Evolutionary conservation across 2,329 filamentous ascomycete species (phyloP), one percentile per base, ranked within the genome.

Genomic region (Ascomycota sp.): DNA sequence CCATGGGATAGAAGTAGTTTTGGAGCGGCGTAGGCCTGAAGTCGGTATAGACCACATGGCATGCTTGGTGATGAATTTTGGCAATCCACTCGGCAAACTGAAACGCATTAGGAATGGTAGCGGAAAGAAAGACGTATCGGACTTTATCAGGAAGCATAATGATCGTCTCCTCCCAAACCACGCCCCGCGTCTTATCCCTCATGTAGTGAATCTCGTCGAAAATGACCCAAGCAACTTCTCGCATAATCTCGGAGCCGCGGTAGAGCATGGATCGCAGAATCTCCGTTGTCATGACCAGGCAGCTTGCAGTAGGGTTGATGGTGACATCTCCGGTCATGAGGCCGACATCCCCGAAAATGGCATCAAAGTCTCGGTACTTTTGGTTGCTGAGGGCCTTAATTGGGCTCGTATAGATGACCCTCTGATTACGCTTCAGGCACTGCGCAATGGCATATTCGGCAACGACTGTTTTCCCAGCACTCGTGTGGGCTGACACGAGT

Each of bases 121-220:
- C 89, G 21, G 91, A 98, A 35, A 98, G 61, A 55, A 98, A 98
- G 32, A 98, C 91, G 47, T 95, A 98, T 57, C 83, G 79, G 40
- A 98, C 91, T 65, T 98, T 95, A 61, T 98, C 89, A 4, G 89
- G 89, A 20, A 98, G 64, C 40, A 98, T 65, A 45, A 98, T 98
- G 47, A 98, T 95, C 24, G 89, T 95, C 59, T 98, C 89, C 52
- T 98, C 89, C 89, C 89, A 98, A 3, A 98, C 89, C 1, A 98
- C 89, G 60, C 89, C 89, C 54, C 89, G 69, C 30, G 72, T 68
- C 54, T 91, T 91, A 55, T 98, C 89, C 45, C 89, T 74, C 72
- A 98, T 76, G 55, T 98, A 98, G 54, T 98, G 89, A 37, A 98
- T 92, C 53, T 98, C 89, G 53, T 98, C 89, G 43, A 98, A 98